These are phyloP conservation scores for Exophiala viscosa DNA, from an alignment of 2,329 filamentous ascomycete species.

Conservation along the genomic window DNA sequence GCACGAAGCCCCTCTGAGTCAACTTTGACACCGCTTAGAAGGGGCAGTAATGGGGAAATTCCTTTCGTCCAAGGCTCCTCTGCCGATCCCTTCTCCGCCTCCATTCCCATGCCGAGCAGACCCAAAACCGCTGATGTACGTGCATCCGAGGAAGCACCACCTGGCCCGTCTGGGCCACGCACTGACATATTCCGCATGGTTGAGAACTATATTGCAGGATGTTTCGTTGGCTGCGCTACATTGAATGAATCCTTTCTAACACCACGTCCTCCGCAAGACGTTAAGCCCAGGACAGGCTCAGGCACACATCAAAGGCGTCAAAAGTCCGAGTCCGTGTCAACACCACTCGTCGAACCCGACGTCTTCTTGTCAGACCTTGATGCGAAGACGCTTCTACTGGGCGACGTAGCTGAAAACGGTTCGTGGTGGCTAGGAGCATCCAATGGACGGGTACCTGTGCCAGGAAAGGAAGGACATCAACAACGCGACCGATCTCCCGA, in stretches of 20 bases:
- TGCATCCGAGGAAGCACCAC: neutral
- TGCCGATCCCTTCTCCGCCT: conserved; percentile 14
- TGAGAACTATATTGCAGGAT: conserved; percentile 70
- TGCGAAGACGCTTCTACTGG: conserved; percentile 68
- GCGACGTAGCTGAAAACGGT: conserved; percentile 75
- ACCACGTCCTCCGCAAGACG: conserved; percentile 43
- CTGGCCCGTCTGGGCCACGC: neutral
- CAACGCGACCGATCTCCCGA: conserved; percentile 35
- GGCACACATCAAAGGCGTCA: conserved; percentile 35
- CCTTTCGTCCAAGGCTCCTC: conserved; percentile 14
- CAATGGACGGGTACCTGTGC: conserved; percentile 39
- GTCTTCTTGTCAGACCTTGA: conserved; percentile 61
- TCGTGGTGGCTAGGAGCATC: conserved; percentile 69
- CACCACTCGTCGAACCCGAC: conserved; percentile 32
- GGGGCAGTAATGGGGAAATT: neutral
- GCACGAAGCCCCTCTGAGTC: conserved; percentile 19
- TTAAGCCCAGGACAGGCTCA: conserved; percentile 36
- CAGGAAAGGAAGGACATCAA: conserved; percentile 28
- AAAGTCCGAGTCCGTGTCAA: conserved; percentile 27
- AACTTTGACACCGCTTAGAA: conserved; percentile 8
- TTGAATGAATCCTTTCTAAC: conserved; percentile 74
- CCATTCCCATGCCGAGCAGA: conserved; percentile 5
- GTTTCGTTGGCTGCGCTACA: conserved; percentile 65
- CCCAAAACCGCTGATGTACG: neutral
- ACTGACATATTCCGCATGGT: conserved; percentile 64